Percentiles rank a stretch among this genome's conserved stretches.
phyloP scores from a whole-genome alignment of 1,284 basidiomycete species.

The Tilletiopsis washingtonensis region DNA sequence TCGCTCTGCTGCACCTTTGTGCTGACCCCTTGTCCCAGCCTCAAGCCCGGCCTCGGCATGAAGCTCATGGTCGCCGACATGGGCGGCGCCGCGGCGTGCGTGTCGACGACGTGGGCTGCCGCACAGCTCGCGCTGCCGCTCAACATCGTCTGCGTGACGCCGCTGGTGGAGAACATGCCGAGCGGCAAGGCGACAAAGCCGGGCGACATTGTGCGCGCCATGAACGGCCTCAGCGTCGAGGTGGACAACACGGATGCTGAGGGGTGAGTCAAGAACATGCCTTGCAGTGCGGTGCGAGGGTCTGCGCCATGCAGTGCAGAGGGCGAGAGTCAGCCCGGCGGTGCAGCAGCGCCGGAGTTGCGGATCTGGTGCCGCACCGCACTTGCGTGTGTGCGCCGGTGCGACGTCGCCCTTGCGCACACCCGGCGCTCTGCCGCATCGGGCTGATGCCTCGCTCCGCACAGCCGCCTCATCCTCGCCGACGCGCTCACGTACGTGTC shows the following conservation, averaged over 20 bases:
- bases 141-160: conserved; percentile 65
- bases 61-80: conserved; percentile 50
- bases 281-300: no score
- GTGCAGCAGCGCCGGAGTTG: no score
- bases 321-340: no score
- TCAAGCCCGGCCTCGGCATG: conserved; percentile 66
- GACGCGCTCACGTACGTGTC: conserved; percentile 81
- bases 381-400: no score
- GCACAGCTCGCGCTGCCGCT: conserved; percentile 71
- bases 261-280: no score
- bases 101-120: conserved; percentile 65
- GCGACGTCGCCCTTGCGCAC: no score
- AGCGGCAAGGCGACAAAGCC: conserved; percentile 73
- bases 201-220: conserved; percentile 69
- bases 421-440: no score
- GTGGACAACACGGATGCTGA: conserved; percentile 86
- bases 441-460: no score
- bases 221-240: conserved; percentile 80
- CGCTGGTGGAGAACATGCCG: conserved; percentile 67
- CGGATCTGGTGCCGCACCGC: no score
- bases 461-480: conserved; percentile 66
- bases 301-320: no score
- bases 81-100: conserved; percentile 62
- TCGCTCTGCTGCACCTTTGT: background rate
- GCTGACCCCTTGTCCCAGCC: conserved; percentile 65